phyloP scores from a whole-genome alignment of 139 green algal species.

The Auxenochlorella pyrenoidosa region DNA sequence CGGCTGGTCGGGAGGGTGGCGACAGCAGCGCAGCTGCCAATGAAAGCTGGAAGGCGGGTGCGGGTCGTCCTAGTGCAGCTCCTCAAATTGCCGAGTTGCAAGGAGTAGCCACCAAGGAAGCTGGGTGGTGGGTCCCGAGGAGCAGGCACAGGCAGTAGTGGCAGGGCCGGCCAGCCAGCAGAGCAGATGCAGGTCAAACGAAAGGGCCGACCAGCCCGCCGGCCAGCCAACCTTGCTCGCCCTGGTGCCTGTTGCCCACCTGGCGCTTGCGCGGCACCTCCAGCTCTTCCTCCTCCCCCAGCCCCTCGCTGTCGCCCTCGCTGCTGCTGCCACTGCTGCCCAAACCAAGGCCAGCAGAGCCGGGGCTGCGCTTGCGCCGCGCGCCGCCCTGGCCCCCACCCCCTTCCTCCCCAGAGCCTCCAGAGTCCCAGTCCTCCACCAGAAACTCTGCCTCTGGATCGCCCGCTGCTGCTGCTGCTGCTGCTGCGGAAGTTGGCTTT shows the following conservation, averaged over 20 bases:
- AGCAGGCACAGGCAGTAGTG: too few species aligned
- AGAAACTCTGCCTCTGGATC: conserved; percentile 34
- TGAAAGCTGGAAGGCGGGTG: too few species aligned
- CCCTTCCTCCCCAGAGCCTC: neutral
- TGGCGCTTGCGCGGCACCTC: conserved; percentile 29
- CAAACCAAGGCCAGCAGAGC: neutral
- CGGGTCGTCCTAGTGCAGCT: too few species aligned
- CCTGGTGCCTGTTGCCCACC: neutral
- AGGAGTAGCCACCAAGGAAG: too few species aligned
- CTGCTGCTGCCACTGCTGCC: conserved; percentile 38
- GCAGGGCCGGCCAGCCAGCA: too few species aligned
- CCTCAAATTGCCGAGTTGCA: too few species aligned
- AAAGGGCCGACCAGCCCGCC: too few species aligned
- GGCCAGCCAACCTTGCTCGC: too few species aligned
- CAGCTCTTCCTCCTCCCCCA: conserved; percentile 25
- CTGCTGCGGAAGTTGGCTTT: neutral
- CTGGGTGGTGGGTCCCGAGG: too few species aligned
- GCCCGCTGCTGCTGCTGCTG: neutral
- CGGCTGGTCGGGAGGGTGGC: too few species aligned
- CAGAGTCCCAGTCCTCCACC: conserved; percentile 28
- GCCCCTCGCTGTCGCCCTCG: neutral
- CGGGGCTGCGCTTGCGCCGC: neutral
- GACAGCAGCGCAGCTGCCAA: too few species aligned
- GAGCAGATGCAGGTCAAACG: too few species aligned
- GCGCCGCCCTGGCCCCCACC: neutral